Conservation (phyloP, 2,329 filamentous ascomycete species). For the Pestalotiopsis sp. region DNA sequence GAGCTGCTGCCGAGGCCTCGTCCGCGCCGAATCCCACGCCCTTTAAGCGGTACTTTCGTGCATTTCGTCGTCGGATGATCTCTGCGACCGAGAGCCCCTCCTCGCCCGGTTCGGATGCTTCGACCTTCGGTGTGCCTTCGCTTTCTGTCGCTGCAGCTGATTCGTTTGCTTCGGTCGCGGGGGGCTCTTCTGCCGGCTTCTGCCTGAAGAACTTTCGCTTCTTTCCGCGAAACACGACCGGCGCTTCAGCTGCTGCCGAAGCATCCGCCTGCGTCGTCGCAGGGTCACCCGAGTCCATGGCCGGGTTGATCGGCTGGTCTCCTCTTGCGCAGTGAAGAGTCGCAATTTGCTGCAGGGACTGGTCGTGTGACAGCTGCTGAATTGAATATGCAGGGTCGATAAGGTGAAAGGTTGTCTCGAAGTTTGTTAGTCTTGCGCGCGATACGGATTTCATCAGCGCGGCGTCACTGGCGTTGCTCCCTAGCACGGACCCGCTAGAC, state of each 20-base stretch:
- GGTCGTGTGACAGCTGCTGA: neutral
- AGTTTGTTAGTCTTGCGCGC: neutral
- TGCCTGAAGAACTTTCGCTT: constrained; percentile 64
- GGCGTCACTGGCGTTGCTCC: neutral
- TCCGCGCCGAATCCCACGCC: constrained; percentile 60
- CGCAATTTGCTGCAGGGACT: neutral
- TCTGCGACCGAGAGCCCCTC: constrained; percentile 49
- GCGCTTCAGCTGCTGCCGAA: constrained; percentile 25
- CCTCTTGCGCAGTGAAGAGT: neutral
- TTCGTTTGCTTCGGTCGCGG: constrained; percentile 1
- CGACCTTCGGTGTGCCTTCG: constrained; percentile 6
- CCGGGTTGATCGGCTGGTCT: too few relatives aligned
- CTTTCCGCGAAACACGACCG: constrained; percentile 60
- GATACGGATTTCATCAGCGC: neutral
- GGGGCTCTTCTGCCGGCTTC: constrained; percentile 38
- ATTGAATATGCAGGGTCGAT: too few relatives aligned
- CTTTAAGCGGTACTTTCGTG: constrained; percentile 49
- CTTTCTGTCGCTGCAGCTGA: constrained; percentile 16
- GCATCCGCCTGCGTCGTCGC: neutral
- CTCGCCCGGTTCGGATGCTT: constrained; percentile 29
- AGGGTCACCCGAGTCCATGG: neutral
- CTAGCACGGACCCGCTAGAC: neutral
- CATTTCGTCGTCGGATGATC: constrained; percentile 55
- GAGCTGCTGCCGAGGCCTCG: constrained; percentile 22
- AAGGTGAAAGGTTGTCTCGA: neutral